These are phyloP conservation scores for Apodospora peruviana DNA, from an alignment of 495 filamentous ascomycete species.

Conservation along the genomic window DNA sequence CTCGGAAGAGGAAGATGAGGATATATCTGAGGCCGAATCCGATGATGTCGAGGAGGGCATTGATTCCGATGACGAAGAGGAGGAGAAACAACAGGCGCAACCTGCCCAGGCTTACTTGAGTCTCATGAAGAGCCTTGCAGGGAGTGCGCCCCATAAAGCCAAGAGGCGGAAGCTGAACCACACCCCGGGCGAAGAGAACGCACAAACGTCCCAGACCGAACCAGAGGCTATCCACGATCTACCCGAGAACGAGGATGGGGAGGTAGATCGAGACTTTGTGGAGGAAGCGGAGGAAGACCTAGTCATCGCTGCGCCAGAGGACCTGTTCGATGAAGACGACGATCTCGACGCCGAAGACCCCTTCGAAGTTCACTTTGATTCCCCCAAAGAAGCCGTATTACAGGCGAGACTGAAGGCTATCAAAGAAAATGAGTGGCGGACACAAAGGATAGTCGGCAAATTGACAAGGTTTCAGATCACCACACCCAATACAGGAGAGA, in stretches of 20 bases:
- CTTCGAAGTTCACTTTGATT: slow-evolving; percentile 74
- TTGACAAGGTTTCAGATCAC: slow-evolving; percentile 35
- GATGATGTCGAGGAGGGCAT: slow-evolving; percentile 34
- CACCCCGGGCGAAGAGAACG: slow-evolving; percentile 6
- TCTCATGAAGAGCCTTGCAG: slow-evolving; percentile 57
- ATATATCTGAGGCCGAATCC: slow-evolving; percentile 41
- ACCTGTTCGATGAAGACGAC: slow-evolving; percentile 40
- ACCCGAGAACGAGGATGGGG: slow-evolving; percentile 10
- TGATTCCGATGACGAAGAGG: slow-evolving; percentile 28
- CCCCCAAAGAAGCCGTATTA: slow-evolving; percentile 52
- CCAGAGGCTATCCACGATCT: slow-evolving; percentile 7
- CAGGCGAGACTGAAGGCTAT: slow-evolving; percentile 45
- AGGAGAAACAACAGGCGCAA: slow-evolving; percentile 29
- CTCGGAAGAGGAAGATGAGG: slow-evolving; percentile 10
- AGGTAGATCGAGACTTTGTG: slow-evolving; percentile 10
- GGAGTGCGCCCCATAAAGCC: slow-evolving; percentile 48
- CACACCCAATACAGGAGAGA: slow-evolving; percentile 24
- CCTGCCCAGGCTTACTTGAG: slow-evolving; percentile 54
- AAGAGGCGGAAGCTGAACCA: slow-evolving; percentile 66
- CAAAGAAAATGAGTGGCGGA: slow-evolving; percentile 56
- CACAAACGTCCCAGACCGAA: slow-evolving; percentile 4
- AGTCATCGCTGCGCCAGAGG: slow-evolving; percentile 27
- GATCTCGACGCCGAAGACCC: slow-evolving; percentile 58
- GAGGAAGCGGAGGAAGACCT: slow-evolving; percentile 2
- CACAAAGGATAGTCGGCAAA: slow-evolving; percentile 37